Evolutionary conservation across 2,329 filamentous ascomycete species (phyloP).

Genomic region (Sclerotinia minor): DNA sequence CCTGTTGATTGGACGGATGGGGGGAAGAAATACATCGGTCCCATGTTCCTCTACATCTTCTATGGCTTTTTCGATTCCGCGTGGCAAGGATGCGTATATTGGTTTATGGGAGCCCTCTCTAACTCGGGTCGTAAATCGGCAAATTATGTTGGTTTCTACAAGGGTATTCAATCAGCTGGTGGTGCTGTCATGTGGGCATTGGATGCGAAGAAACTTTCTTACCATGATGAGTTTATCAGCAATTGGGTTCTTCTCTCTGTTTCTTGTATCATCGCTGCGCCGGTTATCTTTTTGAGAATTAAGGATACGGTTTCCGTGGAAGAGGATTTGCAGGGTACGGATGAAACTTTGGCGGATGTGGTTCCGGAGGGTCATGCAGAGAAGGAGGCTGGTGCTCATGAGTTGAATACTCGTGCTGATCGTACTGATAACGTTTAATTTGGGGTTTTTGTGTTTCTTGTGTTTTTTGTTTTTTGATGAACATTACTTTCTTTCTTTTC

Average conservation of each 20-base stretch:
- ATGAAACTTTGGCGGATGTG: conserved; percentile 78
- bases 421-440: neutral
- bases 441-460: too few relatives aligned
- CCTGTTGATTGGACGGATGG: conserved; percentile 63
- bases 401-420: conserved; percentile 10
- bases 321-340: conserved; percentile 80
- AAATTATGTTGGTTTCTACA: conserved; percentile 90
- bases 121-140: conserved; percentile 91
- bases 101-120: conserved; percentile 91
- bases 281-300: conserved; percentile 77
- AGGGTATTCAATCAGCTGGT: conserved; percentile 85
- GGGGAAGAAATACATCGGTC: conserved; percentile 63
- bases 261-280: conserved; percentile 74
- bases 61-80: conserved; percentile 87
- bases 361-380: conserved; percentile 35
- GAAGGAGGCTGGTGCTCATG: conserved; percentile 22
- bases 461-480: neutral
- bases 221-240: conserved; percentile 69
- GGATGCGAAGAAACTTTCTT: conserved; percentile 62
- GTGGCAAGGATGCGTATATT: conserved; percentile 91
- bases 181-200: conserved; percentile 74
- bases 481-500: neutral
- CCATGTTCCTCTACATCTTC: conserved; percentile 88
- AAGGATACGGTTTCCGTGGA: conserved; percentile 78
- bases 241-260: conserved; percentile 75